phyloP scores from a whole-genome alignment of 1,139 yeast genomes.

The Sugiyamaella novakii region DNA sequence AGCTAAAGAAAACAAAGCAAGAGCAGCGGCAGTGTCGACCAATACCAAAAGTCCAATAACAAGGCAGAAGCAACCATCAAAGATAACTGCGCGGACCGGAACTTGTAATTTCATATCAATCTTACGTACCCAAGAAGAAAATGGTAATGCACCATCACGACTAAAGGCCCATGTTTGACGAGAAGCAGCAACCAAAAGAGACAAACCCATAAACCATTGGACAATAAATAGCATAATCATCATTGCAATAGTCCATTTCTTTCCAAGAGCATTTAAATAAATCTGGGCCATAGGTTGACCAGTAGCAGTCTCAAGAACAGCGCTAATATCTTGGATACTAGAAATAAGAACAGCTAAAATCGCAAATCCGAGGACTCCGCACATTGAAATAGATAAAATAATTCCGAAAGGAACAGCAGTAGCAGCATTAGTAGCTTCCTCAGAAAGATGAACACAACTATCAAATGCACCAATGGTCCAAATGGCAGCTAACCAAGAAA shows the following conservation, averaged over 20 bases:
- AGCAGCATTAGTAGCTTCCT: conserved; percentile 68
- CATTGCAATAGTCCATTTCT: conserved; percentile 57
- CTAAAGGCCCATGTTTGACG: conserved; percentile 86
- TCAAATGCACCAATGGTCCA: conserved; percentile 57
- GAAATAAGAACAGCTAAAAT: conserved; percentile 58
- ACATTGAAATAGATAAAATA: conserved; percentile 54
- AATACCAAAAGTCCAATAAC: conserved; percentile 60
- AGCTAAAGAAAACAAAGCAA: conserved; percentile 59
- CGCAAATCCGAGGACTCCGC: conserved; percentile 64
- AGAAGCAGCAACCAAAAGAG: conserved; percentile 76
- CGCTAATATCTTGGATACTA: conserved; percentile 55
- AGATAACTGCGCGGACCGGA: conserved; percentile 65
- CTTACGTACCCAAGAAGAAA: conserved; percentile 42
- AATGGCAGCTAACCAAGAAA: conserved; percentile 63
- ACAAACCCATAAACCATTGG: conserved; percentile 62
- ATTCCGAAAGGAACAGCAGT: conserved; percentile 71
- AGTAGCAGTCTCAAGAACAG: conserved; percentile 41
- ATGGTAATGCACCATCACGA: conserved; percentile 86
- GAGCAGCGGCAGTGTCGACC: conserved; percentile 60
- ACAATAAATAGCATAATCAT: conserved; percentile 38
- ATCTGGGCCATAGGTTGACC: conserved; percentile 57
- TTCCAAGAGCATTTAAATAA: conserved; percentile 64
- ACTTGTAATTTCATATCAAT: conserved; percentile 56
- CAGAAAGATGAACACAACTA: conserved; percentile 68
- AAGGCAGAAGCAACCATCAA: conserved; percentile 52